A percentile compares a stretch with the other conserved stretches of the same genome.
phyloP scores from a whole-genome alignment of 2,329 filamentous ascomycete species.

The Fusarium subglutinans region DNA sequence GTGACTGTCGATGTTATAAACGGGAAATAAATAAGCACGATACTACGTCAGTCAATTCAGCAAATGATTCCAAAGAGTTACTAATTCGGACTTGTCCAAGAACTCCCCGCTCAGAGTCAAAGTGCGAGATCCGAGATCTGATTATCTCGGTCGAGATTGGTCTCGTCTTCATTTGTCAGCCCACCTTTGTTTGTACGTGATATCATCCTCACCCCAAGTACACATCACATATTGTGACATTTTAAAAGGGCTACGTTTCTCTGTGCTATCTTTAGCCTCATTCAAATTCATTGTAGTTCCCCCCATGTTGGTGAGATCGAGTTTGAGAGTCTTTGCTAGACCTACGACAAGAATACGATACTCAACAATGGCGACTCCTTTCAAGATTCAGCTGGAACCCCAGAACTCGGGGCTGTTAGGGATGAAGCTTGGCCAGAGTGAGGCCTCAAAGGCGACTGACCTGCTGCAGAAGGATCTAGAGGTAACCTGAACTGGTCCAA shows the following conservation, averaged over 20 bases:
- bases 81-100: neutral
- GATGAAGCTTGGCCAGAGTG: conserved; percentile 61
- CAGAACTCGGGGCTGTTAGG: conserved; percentile 61
- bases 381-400: conserved; percentile 57
- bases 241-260: neutral
- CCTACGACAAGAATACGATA: conserved; percentile 4
- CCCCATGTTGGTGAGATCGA: conserved; percentile 24
- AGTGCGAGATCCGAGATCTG: conserved; percentile 4
- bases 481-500: conserved; percentile 40
- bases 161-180: conserved; percentile 21
- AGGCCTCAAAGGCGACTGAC: conserved; percentile 70
- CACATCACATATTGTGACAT: neutral
- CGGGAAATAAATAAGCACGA: neutral
- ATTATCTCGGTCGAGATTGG: neutral
- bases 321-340: conserved; percentile 21
- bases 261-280: neutral
- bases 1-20: neutral
- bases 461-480: conserved; percentile 81
- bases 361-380: conserved; percentile 56
- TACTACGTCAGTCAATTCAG: neutral
- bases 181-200: conserved; percentile 6
- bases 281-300: neutral
- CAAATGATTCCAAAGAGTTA: conserved; percentile 7
- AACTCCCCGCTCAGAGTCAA: neutral
- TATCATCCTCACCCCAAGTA: conserved; percentile 6